Evolutionary conservation across 2,329 filamentous ascomycete species (phyloP), one percentile per base, ranked within the genome.

Genomic region (Fusarium drepaniforme): DNA sequence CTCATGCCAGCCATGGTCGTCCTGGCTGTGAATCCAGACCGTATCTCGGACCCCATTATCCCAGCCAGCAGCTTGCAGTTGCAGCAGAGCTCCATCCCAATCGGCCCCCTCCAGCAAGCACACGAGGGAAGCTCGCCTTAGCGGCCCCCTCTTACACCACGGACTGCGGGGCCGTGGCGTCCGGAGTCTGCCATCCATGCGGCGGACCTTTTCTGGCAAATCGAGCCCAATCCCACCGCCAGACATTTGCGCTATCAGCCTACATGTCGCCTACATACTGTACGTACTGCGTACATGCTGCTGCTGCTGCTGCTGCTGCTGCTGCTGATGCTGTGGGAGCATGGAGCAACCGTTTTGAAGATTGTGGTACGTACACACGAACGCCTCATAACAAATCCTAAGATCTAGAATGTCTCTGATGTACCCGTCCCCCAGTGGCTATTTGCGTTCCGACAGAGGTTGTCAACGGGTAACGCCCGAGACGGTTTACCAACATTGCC

Each of bases 111-210:
- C 64, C 33, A 51, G 40, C 68, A 72, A 40, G 37, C 40, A 64
- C 40, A 64, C 62, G 13, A 67, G 61, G 57, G 67, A 58, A 65
- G 69, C 69, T 75, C 70, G 59, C 66, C 30, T 75, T 75, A 67
- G 73, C 57, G 69, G 53, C 61, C 60, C 57, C 53, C 62, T 64
- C 53, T 72, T 67, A 37, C 37, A 68, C 51, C 68, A 70, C 60
- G 57, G 68, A 74, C 64, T 70, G 76, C 72, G 76, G 76, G 76
- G 74, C 74, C 64, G 70, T 33, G 51, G 67, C 37, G 70, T 67
- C 70, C 68, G 67, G 44, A 59, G 40, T 65, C 53, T 58, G 40
- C 46, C 42, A 57, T 70, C 35, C 46, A 46, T 70, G 51, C 33
- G 30, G 15, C 46, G 57, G 37, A 60, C 57, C 62, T 65, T 68